Base-by-base conservation (phyloP, 345 rosid genomes). In the Pugionium cornutum region DNA sequence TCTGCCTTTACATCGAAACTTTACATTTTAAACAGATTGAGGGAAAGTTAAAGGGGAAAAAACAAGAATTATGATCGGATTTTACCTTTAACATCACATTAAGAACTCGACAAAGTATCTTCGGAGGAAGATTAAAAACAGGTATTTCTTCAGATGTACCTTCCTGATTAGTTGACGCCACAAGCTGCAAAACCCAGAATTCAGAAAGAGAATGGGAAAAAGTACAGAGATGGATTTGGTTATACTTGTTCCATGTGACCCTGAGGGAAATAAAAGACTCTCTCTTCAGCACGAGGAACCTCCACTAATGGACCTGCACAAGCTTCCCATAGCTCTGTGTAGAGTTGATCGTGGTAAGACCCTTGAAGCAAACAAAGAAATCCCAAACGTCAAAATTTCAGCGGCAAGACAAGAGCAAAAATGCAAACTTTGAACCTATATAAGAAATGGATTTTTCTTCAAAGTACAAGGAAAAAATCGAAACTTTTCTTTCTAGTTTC, bases 231-330 rank as follows among this genome's bases (percentile, higher is more conserved):
- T 7, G 9, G 7, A 54, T 53, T 43, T 7, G 11, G 59, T 5
- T 32, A 34, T 68, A 83, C 95, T 76, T 88, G 95, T 77, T 88
- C 89, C 82, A 85, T 81, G 73, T 83, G 91, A 72, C 91, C 95
- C 68, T 85, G 95, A 57, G 91, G 87, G 45, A 87, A 83, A 75
- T 87, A 88, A 55, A 75, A 82, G 60, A 88, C 91, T 73, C 84
- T 79, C 43, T 85, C 91, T 30, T 67, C 79, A 59, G 40, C 10
- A 29, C 62, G 71, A 60, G 95, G 95, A 54, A 88, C 75, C 7
- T 88, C 89, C 78, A 83, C 87, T 75, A 82, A 71, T 43, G 89
- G 84, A 58, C 95, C 91, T 51, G 95, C 91, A 72, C 89, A 88
- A 39, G 87, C 87, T 80, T 85, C 83, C 95, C 95, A 88, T 45